These are phyloP conservation scores for Tuber melanosporum DNA, from an alignment of 495 filamentous ascomycete genomes.

Conservation along the genomic window DNA sequence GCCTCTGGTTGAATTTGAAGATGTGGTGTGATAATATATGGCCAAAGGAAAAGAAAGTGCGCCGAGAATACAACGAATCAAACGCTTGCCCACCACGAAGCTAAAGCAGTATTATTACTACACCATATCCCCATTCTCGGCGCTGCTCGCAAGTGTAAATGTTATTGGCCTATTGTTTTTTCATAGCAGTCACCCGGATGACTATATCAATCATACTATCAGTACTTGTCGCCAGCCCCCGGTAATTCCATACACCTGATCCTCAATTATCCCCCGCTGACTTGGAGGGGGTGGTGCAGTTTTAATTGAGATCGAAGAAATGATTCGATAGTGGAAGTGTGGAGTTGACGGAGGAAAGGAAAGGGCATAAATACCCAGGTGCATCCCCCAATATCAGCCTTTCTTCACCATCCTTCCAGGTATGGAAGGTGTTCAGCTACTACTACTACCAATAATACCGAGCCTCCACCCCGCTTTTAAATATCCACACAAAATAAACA, in stretches of 20 bases:
- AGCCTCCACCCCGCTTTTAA: background rate
- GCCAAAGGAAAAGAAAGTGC: background rate
- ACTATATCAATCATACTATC: no score
- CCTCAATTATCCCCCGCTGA: no score
- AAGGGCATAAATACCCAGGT: background rate
- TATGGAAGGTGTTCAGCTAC: background rate
- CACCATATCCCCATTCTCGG: slow-evolving; percentile 29
- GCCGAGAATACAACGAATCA: slow-evolving; percentile 43
- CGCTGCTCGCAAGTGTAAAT: no score
- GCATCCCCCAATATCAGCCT: background rate
- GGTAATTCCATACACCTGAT: no score
- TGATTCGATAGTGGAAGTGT: background rate
- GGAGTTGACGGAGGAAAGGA: background rate
- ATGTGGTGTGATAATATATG: no score
- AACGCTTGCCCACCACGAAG: slow-evolving; percentile 45
- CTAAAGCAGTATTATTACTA: slow-evolving; percentile 18
- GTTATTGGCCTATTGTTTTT: no score
- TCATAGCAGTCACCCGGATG: no score
- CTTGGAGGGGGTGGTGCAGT: background rate
- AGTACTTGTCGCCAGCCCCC: no score
- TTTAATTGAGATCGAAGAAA: background rate
- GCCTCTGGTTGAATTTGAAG: no score
- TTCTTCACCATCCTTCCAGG: background rate
- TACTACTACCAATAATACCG: background rate
- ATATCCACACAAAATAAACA: background rate